Conservation (phyloP, 2,329 filamentous ascomycete species). For the Diaporthe australafricana region DNA sequence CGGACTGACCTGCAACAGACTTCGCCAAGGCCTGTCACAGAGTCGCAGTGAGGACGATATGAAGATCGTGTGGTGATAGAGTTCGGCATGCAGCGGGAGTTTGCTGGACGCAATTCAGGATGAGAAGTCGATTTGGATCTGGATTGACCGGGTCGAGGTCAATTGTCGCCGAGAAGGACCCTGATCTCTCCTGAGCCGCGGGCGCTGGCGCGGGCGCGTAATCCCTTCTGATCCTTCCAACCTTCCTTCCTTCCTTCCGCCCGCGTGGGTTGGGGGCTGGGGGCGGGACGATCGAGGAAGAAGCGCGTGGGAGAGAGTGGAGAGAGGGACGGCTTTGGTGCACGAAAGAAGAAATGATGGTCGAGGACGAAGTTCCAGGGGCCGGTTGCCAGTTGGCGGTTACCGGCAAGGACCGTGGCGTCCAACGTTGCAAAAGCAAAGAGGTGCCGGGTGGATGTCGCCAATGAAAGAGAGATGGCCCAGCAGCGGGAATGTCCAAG, state of each 20-base stretch:
- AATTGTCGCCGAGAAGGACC: slow-evolving; percentile 24
- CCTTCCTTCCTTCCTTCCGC: slow-evolving; percentile 12
- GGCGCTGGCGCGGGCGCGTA: slow-evolving; percentile 32
- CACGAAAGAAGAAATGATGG: slow-evolving; percentile 19
- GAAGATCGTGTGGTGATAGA: slow-evolving; percentile 25
- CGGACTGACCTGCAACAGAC: slow-evolving; percentile 27
- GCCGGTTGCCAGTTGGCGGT: slow-evolving; percentile 8
- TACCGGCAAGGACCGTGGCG: slow-evolving; percentile 21
- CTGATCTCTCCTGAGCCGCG: slow-evolving; percentile 27
- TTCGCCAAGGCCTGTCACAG: slow-evolving; percentile 33
- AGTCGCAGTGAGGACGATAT: slow-evolving; percentile 33
- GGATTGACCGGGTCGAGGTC: slow-evolving; percentile 15
- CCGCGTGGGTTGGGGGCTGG: slow-evolving; percentile 33
- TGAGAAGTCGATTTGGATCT: slow-evolving; percentile 14
- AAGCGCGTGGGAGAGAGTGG: slow-evolving; percentile 24
- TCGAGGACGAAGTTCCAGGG: slow-evolving; percentile 15
- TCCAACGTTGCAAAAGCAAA: slow-evolving; percentile 14
- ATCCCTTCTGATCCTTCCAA: slow-evolving; percentile 30
- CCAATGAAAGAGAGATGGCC: not conserved
- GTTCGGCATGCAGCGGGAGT: slow-evolving; percentile 33
- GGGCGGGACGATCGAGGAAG: slow-evolving; percentile 34
- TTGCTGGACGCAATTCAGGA: slow-evolving; percentile 6
- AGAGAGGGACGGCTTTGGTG: slow-evolving; percentile 23
- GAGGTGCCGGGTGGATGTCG: not conserved
- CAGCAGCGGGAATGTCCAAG: not conserved